phyloP scores from a whole-genome alignment of 805 yeast species.

The Candida incommunis region DNA sequence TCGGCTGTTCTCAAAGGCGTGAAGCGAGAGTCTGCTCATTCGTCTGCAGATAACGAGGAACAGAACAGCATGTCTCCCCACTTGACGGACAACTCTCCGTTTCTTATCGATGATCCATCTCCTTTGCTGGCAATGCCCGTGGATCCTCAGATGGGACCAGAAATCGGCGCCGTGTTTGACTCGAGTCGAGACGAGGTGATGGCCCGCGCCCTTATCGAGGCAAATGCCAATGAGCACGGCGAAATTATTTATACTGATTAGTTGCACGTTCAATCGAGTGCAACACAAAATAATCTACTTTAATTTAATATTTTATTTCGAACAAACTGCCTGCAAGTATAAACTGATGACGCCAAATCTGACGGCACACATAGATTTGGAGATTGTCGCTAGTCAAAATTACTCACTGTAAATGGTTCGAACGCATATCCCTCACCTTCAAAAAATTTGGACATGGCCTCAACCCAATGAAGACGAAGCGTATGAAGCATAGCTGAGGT shows the following conservation, averaged over 20 bases:
- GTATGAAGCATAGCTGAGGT: conserved; percentile 98
- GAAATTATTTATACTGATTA: conserved; percentile 1
- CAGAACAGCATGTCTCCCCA: not conserved
- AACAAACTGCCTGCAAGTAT: too few relatives aligned
- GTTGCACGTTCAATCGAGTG: too few relatives aligned
- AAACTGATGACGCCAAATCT: too few relatives aligned
- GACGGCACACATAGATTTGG: too few relatives aligned
- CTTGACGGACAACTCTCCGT: not conserved
- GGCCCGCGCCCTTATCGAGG: not conserved
- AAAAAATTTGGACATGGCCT: conserved; percentile 95
- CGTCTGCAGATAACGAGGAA: not conserved
- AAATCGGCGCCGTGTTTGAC: not conserved
- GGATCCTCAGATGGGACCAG: not conserved
- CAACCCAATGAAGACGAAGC: conserved; percentile 96
- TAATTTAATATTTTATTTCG: too few relatives aligned
- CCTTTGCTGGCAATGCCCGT: not conserved
- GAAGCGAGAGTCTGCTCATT: too few relatives aligned
- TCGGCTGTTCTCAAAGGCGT: not conserved
- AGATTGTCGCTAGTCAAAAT: too few relatives aligned
- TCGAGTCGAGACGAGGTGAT: not conserved
- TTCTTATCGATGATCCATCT: not conserved
- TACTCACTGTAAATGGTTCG: conserved; percentile 43
- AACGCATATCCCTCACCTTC: conserved; percentile 93
- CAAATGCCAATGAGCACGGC: conserved; percentile 1
- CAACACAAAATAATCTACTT: too few relatives aligned